Conservation (phyloP, 352 stramenopile species). For the Globisporangium viniferum region DNA sequence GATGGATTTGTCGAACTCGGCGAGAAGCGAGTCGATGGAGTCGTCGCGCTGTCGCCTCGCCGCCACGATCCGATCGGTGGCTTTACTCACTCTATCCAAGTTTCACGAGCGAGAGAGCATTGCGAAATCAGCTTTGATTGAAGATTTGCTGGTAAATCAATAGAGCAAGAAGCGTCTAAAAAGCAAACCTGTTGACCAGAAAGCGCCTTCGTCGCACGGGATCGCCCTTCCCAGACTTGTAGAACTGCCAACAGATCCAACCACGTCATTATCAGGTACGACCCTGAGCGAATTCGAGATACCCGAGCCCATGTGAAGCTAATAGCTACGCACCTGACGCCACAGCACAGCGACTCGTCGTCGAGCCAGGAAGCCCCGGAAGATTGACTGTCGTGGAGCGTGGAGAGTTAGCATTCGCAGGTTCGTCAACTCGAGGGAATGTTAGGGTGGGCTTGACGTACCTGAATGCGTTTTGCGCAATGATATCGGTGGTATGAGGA, state of each 20-base stretch:
- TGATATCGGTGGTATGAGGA: slow-evolving; percentile 44
- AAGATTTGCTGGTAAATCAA: no score
- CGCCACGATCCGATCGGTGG: slow-evolving; percentile 50
- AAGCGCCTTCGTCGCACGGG: slow-evolving; percentile 46
- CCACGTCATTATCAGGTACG: neutral
- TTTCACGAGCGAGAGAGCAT: neutral
- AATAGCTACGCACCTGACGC: slow-evolving; percentile 23
- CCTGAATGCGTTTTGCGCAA: slow-evolving; percentile 61
- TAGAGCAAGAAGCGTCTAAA: neutral
- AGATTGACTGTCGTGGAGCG: slow-evolving; percentile 19
- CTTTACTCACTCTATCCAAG: slow-evolving; percentile 41
- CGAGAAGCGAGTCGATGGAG: slow-evolving; percentile 79
- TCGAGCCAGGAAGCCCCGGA: slow-evolving; percentile 36
- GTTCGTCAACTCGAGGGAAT: neutral
- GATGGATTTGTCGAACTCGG: slow-evolving; percentile 71
- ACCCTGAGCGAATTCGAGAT: neutral
- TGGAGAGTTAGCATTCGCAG: neutral
- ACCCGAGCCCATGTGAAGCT: neutral
- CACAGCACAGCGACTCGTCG: slow-evolving; percentile 21
- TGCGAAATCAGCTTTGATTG: neutral
- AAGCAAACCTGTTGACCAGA: slow-evolving; percentile 53
- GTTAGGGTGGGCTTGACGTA: slow-evolving; percentile 8
- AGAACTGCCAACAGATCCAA: slow-evolving; percentile 41
- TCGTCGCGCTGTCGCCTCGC: slow-evolving; percentile 66
- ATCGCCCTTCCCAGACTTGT: slow-evolving; percentile 58